Base-by-base conservation (phyloP, 1,284 basidiomycete species). In the Laetiporus sulphureus region DNA sequence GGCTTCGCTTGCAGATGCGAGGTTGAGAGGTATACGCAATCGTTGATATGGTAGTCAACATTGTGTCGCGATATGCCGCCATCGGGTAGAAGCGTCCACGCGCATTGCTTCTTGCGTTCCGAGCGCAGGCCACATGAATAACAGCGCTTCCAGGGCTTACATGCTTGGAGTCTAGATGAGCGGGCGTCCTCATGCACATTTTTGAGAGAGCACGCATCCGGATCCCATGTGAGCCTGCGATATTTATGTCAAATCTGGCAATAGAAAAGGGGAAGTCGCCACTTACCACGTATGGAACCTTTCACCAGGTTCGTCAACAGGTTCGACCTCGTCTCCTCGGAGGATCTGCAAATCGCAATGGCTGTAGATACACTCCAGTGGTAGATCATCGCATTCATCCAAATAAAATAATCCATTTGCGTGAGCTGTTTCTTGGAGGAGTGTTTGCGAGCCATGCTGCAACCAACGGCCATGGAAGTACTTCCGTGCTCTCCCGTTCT, bases 391-490 rank as follows among this genome's bases (percentile, higher is more conserved):
- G 50, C 82, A 85, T 19, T 67, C 61, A 27, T 74, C 61, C 39
- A 76, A 64, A 13, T 74, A 64, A 50, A 71, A 83, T 1, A 85
- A 60, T 0, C 67, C 66, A 37, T 72, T 70, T 1, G 81, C 68
- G 46, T 84, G 79, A 0, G 79, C 72, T 0, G 71, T 69, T 50
- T 85, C 77, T 50, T 81, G 78, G 1, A 84, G 63, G 5, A 79
- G 54, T 0, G 77, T 83, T 50, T 78, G 74, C 4, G 75, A 78
- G 3, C 78, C 77, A 61, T 82, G 82, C 20, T 68, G 62, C 44
- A 75, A 68, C 82, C 83, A 85, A 42, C 79, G 75, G 0, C 66
- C 77, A 57, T 85, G 82, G 44, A 80, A 77, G 56, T 65, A 67
- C 50, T 73, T 75, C 42, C 51, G 48, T 18, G 10, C 13, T 2